These are phyloP conservation scores for Lactifluus echinatus DNA, from an alignment of 768 basidiomycete species.

Conservation along the genomic window DNA sequence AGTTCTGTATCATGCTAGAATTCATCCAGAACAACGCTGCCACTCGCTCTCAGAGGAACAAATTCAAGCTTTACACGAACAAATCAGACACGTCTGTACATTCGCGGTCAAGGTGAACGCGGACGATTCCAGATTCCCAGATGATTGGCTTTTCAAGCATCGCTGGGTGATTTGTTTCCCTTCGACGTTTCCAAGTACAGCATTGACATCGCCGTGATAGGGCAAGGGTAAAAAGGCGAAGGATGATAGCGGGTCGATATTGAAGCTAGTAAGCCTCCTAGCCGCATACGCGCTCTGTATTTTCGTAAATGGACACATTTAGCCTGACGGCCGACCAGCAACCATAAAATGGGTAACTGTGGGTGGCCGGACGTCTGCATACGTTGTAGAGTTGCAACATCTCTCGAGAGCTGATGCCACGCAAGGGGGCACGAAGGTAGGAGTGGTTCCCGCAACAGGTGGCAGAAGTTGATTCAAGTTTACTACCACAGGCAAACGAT, in stretches of 20 bases:
- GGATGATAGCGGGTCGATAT: constrained; percentile 15
- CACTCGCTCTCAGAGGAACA: constrained; percentile 45
- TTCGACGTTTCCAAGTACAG: background rate
- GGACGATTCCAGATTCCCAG: constrained; percentile 57
- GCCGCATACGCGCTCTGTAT: background rate
- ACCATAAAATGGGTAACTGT: constrained; percentile 70
- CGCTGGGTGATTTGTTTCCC: constrained; percentile 43
- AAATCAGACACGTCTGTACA: constrained; percentile 46
- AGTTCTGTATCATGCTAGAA: constrained; percentile 61
- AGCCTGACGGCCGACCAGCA: constrained; percentile 64
- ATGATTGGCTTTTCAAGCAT: constrained; percentile 58
- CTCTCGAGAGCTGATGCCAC: constrained; percentile 11
- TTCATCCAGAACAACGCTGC: constrained; percentile 65
- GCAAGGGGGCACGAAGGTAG: background rate
- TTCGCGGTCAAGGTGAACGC: constrained; percentile 63
- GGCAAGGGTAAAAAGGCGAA: constrained; percentile 51
- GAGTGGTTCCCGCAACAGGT: background rate
- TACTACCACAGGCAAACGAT: background rate
- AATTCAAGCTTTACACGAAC: constrained; percentile 41
- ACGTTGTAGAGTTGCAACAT: constrained; percentile 53
- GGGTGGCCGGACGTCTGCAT: constrained; percentile 71
- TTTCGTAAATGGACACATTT: background rate
- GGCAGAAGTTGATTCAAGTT: background rate
- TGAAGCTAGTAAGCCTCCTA: constrained; percentile 38
- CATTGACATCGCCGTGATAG: constrained; percentile 27